Base-by-base conservation (phyloP, 192 early-diverging fungal species). In the Mortierella antarctica region DNA sequence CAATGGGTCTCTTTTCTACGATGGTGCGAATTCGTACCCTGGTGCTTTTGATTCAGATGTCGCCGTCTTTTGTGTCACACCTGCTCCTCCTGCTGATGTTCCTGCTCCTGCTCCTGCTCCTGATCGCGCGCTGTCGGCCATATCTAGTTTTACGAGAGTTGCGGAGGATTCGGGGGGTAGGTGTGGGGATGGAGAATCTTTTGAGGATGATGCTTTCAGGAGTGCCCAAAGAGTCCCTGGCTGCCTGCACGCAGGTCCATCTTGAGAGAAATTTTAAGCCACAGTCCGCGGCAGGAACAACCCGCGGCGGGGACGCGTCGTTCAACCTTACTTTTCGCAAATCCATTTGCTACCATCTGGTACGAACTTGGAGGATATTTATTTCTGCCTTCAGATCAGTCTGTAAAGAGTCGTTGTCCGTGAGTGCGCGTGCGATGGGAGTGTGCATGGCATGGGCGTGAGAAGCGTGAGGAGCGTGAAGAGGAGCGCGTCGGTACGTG, bases 71-170 rank as follows among this genome's bases (percentile, higher is more conserved):
- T 31, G 31, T 31, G 31, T 31, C 31, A 3, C 31, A 1, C 31
- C 31, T 3, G 31, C 31, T 31, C 31, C 20, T 62, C 49, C 57
- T 48, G 68, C 20, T 9, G 39, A 42, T 2, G 58, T 17, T 48
- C 60, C 70, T 64, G 60, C 53, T 6, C 48, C 49, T 40, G 47
- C 20, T 48, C 23, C 62, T 52, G 51, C 8, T 45, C 51, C 45
- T 23, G 66, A 20, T 31, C 51, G 23, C 17, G 55, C 52, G 20
- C n/a, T 55, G 57, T 74, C 72, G 21, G 72, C 63, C 72, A 74
- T 74, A 2, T 54, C 7, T 42, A 44, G 12, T 69, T 42, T 18
- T 61, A 18, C 31, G 31, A 31, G 31, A 31, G 31, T 31, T 31
- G 31, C 31, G 31, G 31, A 31, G 1, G 31, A 31, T 31, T 31